These are phyloP conservation scores for Pyrus betulifolia DNA, from an alignment of 306 rosid species.

Conservation along the genomic window DNA sequence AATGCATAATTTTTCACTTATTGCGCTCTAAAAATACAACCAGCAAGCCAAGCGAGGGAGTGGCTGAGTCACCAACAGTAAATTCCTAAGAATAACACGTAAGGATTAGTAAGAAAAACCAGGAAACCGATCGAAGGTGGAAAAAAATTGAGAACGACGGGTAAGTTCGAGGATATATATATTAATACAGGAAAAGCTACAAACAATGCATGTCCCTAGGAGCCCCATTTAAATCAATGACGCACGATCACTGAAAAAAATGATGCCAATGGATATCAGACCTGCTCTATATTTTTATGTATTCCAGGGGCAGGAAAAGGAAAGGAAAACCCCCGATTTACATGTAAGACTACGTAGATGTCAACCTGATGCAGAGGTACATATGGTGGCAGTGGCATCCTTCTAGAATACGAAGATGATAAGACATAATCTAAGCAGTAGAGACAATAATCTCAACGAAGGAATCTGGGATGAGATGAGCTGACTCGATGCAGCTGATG, in stretches of 20 bases:
- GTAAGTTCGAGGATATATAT: neutral
- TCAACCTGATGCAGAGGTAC: neutral
- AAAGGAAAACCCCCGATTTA: constrained; percentile 36
- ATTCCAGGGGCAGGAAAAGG: constrained; percentile 12
- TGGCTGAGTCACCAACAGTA: neutral
- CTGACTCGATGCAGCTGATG: constrained; percentile 58
- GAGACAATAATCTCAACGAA: constrained; percentile 28
- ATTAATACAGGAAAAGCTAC: neutral
- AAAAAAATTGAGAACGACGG: neutral
- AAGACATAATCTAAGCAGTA: constrained; percentile 32
- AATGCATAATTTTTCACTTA: too few relatives aligned
- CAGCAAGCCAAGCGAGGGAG: neutral
- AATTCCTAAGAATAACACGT: neutral
- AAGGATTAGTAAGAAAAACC: too few relatives aligned
- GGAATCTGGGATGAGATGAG: constrained; percentile 16
- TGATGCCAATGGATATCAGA: constrained; percentile 31
- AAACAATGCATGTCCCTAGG: constrained; percentile 16
- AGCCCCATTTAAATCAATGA: constrained; percentile 30
- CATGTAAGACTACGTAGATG: constrained; percentile 41
- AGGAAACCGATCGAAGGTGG: too few relatives aligned
- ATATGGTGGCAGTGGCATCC: constrained; percentile 8
- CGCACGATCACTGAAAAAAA: constrained; percentile 21
- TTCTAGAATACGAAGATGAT: constrained; percentile 21
- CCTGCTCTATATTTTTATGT: constrained; percentile 23
- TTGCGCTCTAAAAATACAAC: too few relatives aligned